These are phyloP conservation scores for Pichia cabralensis DNA, from an alignment of 805 yeast species.

Conservation along the genomic window DNA sequence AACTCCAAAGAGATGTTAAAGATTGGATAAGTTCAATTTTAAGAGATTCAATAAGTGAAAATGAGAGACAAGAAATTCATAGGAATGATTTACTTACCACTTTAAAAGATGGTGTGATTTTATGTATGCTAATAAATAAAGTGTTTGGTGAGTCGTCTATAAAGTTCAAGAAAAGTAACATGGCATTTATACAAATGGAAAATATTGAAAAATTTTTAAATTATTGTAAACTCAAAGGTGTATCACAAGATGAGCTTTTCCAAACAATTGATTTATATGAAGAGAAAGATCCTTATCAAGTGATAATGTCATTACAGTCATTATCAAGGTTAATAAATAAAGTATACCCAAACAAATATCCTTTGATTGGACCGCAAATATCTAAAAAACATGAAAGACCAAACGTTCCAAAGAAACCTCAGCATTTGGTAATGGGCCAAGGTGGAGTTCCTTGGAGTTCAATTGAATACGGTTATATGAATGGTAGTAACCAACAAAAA, in stretches of 20 bases:
- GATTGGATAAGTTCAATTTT: slow-evolving; percentile 42
- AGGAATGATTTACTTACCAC: slow-evolving; percentile 39
- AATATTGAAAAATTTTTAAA: slow-evolving; percentile 64
- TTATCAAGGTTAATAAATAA: slow-evolving; percentile 59
- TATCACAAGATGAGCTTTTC: slow-evolving; percentile 74
- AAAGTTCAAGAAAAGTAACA: slow-evolving; percentile 47
- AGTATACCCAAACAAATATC: slow-evolving; percentile 35
- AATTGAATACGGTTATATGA: slow-evolving; percentile 48
- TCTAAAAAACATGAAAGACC: slow-evolving; percentile 39
- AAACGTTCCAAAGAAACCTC: slow-evolving; percentile 46
- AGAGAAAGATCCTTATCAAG: slow-evolving; percentile 65
- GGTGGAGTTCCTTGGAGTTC: slow-evolving; percentile 42
- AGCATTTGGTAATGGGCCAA: slow-evolving; percentile 25
- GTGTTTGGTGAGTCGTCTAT: slow-evolving; percentile 30
- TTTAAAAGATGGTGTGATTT: slow-evolving; percentile 50
- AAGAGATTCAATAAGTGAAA: slow-evolving; percentile 20
- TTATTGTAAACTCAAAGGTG: slow-evolving; percentile 53
- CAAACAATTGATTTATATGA: slow-evolving; percentile 73
- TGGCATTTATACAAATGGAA: slow-evolving; percentile 83
- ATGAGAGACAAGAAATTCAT: slow-evolving; percentile 14
- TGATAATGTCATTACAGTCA: slow-evolving; percentile 63
- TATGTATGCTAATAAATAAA: slow-evolving; percentile 38
- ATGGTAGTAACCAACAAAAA: slow-evolving; percentile 43
- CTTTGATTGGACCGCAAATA: slow-evolving; percentile 51
- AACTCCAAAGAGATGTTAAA: slow-evolving; percentile 27